Evolutionary conservation across 371 early-diverging fungal genomes (phyloP), one percentile per base, ranked within the genome.

Genomic region (Mortierella sp.): DNA sequence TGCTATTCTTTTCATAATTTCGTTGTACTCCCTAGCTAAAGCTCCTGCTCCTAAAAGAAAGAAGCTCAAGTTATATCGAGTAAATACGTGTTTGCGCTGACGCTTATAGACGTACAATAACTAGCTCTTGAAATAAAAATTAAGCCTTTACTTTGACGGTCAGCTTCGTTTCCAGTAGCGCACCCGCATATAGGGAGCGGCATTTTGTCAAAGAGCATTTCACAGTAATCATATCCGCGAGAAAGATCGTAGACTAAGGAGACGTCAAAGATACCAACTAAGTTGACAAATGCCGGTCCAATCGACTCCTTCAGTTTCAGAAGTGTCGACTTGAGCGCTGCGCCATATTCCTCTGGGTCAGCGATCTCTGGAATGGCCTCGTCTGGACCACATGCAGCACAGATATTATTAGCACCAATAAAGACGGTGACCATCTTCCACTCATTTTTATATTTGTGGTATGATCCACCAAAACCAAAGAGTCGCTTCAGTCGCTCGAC

Each of bases 391-490:
- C 91, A 91, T 2, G 88, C 81, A 22, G 86, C 88, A 67, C 93
- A 93, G 38, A 90, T 83, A 69, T 93, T 92, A 70, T 93, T 93
- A 53, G 87, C 88, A 9, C 93, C 93, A 53, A 93, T 90, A 72
- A 92, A 91, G 10, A 93, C 63, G 0, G 88, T 89, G 0, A 89
- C 63, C 19, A 93, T 69, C 75, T 93, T 93, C 90, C 90, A 93
- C 61, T 91, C 91, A 8, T 83, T 76, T 40, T 69, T 75, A 57
- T 81, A 76, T 41, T 36, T 71, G 55, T 58, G 72, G 22, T 81
- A 81, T 7, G 53, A 32, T 48, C 82, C 82, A 28, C 36, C 66
- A 21, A 55, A n/a, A 1, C 76, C 43, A 41, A 81, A 81, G 21
- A 71, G 70, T 65, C 72, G 61, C 8, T 41, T 52, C 22, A 81